Evolutionary conservation across 2,329 filamentous ascomycete species (phyloP).

Genomic region (Microcera coccophila): DNA sequence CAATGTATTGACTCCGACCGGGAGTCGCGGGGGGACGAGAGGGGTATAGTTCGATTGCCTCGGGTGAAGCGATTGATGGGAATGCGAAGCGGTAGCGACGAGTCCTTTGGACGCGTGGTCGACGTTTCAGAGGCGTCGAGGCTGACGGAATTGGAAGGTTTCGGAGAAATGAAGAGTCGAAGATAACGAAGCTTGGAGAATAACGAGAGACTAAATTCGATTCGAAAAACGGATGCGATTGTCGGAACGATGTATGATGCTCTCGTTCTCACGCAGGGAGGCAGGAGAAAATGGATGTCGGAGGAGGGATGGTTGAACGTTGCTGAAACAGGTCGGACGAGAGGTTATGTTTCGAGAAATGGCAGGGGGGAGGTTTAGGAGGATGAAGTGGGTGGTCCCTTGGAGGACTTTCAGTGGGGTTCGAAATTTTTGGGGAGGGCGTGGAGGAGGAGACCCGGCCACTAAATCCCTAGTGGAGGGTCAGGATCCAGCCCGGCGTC

Average conservation of each 20-base stretch:
- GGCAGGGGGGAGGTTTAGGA: constrained; percentile 8
- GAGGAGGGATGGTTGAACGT: constrained; percentile 13
- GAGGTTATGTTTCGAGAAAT: constrained; percentile 14
- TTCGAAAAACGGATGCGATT: not conserved
- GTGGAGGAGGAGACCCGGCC: not conserved
- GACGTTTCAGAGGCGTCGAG: not conserved
- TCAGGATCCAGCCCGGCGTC: not conserved
- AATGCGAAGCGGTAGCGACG: not conserved
- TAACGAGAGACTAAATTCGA: constrained; percentile 2
- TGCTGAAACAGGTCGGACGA: constrained; percentile 18
- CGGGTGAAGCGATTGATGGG: not conserved
- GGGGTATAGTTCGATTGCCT: not conserved
- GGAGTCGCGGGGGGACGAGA: constrained; percentile 29
- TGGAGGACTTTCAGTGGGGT: not conserved
- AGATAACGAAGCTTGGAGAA: constrained; percentile 1
- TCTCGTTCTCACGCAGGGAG: constrained; percentile 1
- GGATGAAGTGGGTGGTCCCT: not conserved
- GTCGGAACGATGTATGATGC: not conserved
- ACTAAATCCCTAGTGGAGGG: not conserved
- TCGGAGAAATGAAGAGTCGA: no score
- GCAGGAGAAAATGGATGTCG: constrained; percentile 2
- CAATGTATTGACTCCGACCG: constrained; percentile 33
- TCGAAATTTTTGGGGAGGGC: no score
- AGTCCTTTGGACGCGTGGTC: not conserved
- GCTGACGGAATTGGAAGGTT: no score